Evolutionary conservation across 2,329 filamentous ascomycete genomes (phyloP).

Genomic region (Leptographium radiaticola): DNA sequence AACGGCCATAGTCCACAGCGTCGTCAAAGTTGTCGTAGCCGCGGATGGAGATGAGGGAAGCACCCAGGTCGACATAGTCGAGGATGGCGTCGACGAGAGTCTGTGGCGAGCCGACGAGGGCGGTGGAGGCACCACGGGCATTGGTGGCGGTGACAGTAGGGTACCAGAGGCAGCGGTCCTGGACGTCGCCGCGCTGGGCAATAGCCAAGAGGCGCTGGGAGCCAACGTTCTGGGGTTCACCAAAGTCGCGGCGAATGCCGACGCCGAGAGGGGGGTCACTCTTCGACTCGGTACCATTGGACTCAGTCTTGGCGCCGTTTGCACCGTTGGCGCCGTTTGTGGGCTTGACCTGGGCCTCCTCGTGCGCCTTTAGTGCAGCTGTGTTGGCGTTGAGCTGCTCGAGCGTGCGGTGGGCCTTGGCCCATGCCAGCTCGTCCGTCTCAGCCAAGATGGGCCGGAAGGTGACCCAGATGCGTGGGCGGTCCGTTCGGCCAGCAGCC

Average conservation of each 20-base stretch:
- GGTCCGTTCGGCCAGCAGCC: constrained; percentile 40
- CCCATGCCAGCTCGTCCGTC: constrained; percentile 49
- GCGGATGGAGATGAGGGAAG: constrained; percentile 44
- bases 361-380: background rate
- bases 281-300: constrained; percentile 11
- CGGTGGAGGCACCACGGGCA: constrained; percentile 45
- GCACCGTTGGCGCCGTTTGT: constrained; percentile 14
- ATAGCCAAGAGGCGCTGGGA: constrained; percentile 46
- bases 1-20: constrained; percentile 44
- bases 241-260: constrained; percentile 13
- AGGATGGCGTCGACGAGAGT: constrained; percentile 40
- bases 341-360: background rate
- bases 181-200: constrained; percentile 39
- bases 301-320: background rate
- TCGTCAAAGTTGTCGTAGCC: constrained; percentile 50
- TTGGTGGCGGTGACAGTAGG: constrained; percentile 48
- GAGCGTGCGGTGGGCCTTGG: constrained; percentile 43
- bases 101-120: constrained; percentile 40
- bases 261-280: background rate
- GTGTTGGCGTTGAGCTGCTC: constrained; percentile 33
- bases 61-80: constrained; percentile 40
- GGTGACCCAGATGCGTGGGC: constrained; percentile 49
- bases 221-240: constrained; percentile 42
- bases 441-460: constrained; percentile 49
- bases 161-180: constrained; percentile 51